Percentiles rank a stretch among this genome's conserved stretches.
These are phyloP conservation scores for Hemileia vastatrix DNA, from an alignment of 1,284 basidiomycete species.

Conservation along the genomic window DNA sequence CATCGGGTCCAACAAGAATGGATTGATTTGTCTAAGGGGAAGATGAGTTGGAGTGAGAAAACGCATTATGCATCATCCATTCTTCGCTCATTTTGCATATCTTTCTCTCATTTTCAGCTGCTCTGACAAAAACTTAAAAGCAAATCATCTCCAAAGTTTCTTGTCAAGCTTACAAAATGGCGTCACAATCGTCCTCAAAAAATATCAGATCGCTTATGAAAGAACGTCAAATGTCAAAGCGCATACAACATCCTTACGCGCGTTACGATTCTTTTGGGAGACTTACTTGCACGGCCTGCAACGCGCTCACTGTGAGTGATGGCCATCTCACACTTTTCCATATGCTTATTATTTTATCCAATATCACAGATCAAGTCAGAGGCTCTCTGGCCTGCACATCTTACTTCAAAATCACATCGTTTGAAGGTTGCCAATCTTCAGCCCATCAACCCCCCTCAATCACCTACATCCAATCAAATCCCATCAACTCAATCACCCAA, in stretches of 20 bases:
- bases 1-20: too few relatives aligned
- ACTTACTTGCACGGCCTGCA: slow-evolving; percentile 20
- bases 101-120: too few relatives aligned
- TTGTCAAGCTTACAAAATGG: too few relatives aligned
- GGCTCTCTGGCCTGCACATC: slow-evolving; percentile 14
- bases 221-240: slow-evolving; percentile 16
- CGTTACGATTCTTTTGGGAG: slow-evolving; percentile 17
- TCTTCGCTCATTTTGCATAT: too few relatives aligned
- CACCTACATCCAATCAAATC: neutral
- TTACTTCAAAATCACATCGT: slow-evolving; percentile 21
- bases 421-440: slow-evolving; percentile 7
- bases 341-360: too few relatives aligned
- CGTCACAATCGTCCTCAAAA: slow-evolving; percentile 12
- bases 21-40: too few relatives aligned
- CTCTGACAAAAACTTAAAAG: too few relatives aligned
- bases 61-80: too few relatives aligned
- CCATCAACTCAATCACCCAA: neutral
- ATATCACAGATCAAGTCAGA: neutral
- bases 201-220: slow-evolving; percentile 22
- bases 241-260: slow-evolving; percentile 21
- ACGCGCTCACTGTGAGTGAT: slow-evolving; percentile 13
- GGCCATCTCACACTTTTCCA: too few relatives aligned
- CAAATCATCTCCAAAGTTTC: too few relatives aligned
- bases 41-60: too few relatives aligned
- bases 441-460: slow-evolving; percentile 2